Conservation (phyloP, 768 basidiomycete genomes). For the Sporobolomyces pararoseus region DNA sequence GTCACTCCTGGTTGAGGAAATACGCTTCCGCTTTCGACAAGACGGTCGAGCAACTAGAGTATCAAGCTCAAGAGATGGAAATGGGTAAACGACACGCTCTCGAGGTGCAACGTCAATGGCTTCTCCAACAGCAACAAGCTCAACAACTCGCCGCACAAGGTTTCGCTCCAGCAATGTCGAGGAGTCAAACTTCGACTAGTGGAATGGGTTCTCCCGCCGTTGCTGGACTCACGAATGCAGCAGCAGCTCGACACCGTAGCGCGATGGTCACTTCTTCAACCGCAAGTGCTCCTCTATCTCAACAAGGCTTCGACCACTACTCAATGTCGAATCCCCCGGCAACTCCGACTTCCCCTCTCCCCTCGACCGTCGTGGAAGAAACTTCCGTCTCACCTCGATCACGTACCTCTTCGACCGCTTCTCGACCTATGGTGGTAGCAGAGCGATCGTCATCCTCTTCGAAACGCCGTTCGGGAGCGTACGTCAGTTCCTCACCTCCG, state of each 20-base stretch:
- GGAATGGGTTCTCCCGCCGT: conserved; percentile 8
- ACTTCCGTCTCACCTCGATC: conserved; percentile 19
- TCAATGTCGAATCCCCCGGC: conserved; percentile 4
- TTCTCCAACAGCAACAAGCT: conserved; percentile 42
- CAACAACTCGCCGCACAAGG: conserved; percentile 32
- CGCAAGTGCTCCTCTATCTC: conserved; percentile 8
- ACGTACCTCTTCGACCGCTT: conserved; percentile 20
- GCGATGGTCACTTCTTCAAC: conserved; percentile 35
- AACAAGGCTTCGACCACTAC: conserved; percentile 31
- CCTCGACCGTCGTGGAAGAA: conserved; percentile 16
- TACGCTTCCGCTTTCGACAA: conserved; percentile 65
- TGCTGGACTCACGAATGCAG: neutral
- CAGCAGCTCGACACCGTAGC: conserved; percentile 32
- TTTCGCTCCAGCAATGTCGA: conserved; percentile 41
- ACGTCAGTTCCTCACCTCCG: conserved; percentile 28
- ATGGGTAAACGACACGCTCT: conserved; percentile 66
- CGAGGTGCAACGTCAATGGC: conserved; percentile 64
- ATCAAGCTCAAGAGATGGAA: conserved; percentile 75
- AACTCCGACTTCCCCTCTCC: neutral
- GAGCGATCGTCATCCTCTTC: conserved; percentile 11
- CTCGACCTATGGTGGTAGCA: conserved; percentile 13
- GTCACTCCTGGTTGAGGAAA: conserved; percentile 75
- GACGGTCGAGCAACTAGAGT: conserved; percentile 73
- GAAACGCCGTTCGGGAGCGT: conserved; percentile 24
- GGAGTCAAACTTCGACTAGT: conserved; percentile 42